Base-by-base conservation (phyloP, 139 green algal genomes). In the Penium margaritaceum region DNA sequence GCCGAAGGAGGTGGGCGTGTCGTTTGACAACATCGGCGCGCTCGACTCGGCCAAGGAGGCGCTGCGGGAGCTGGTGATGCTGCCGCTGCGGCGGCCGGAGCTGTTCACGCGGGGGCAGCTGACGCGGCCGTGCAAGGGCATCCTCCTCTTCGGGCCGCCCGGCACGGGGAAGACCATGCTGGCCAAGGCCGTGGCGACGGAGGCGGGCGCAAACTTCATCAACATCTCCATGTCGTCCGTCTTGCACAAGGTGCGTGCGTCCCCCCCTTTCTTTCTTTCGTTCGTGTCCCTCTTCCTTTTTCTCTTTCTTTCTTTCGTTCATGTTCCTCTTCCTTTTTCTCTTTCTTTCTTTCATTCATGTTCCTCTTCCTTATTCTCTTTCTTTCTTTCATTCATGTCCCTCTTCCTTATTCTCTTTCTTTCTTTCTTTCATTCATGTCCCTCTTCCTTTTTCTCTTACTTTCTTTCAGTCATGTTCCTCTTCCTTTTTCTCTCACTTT, bases 61-160 rank as follows among this genome's bases (percentile, higher is more conserved):
- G 39, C 53, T 89, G 46, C 69, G 85, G 44, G 84, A 89, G 66
- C 75, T 89, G 54, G 86, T 91, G 9, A 88, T 89, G 71, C 68
- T 91, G 69, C 87, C 87, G 27, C 81, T 91, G 65, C 83, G 85
- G 66, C 67, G 87, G 27, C 87, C 87, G 0, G 85, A 91, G 84
- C 87, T 91, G 9, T 91, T 91, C 61, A 68, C 68, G 33, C 72
- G 79, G 17, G 87, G 87, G 29, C 21, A 82, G 4, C 81, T 91
- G 14, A 84, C 81, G 66, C 84, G 85, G 68, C 85, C 87, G 5
- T 85, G 76, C 58, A 91, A 90, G 14, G 63, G 63, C 41, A 75
- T 84, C 5, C 67, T 87, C 63, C 74, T 84, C 15, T 84, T 84
- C 30, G 82, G 78, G 9, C 82, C 77, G 37, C 78, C 78, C 2